Evolutionary conservation across 106 monocot genomes (phyloP).

Genomic region (Acorus calamus): DNA sequence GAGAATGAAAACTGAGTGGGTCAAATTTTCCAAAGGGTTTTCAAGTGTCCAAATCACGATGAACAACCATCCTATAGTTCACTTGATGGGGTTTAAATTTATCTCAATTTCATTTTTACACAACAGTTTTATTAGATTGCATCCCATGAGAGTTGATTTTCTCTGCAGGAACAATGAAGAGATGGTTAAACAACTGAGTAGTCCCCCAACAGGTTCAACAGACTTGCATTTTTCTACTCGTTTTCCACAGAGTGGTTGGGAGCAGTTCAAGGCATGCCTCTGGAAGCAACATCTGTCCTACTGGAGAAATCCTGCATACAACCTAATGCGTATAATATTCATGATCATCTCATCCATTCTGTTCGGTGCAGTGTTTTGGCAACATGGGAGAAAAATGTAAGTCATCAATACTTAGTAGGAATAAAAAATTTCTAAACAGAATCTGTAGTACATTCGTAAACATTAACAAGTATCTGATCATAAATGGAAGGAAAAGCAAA

Average conservation of each 20-base stretch:
- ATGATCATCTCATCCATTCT: constrained; percentile 9
- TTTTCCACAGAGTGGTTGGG: constrained; percentile 52
- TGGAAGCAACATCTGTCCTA: constrained; percentile 76
- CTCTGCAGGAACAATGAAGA: constrained; percentile 35
- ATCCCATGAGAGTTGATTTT: constrained; percentile 10
- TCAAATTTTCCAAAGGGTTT: no score
- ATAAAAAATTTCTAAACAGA: no score
- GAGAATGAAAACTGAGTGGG: no score
- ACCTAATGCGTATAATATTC: constrained; percentile 34
- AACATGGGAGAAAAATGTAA: constrained; percentile 47
- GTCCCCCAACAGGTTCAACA: constrained; percentile 34
- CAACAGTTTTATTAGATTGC: no score
- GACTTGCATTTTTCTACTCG: constrained; percentile 49
- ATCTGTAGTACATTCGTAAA: no score
- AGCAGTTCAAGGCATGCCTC: constrained; percentile 67
- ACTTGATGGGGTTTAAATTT: no score
- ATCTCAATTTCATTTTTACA: no score
- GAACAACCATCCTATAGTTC: no score
- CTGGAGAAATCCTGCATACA: constrained; percentile 79
- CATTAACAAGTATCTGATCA: no score
- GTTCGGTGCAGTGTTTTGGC: constrained; percentile 32
- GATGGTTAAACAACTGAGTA: constrained; percentile 37
- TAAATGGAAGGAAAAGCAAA: no score
- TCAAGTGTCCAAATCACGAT: no score
- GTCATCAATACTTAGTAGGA: background rate